These are phyloP conservation scores for Hypericum perforatum DNA, from an alignment of 345 rosid species.

Conservation along the genomic window DNA sequence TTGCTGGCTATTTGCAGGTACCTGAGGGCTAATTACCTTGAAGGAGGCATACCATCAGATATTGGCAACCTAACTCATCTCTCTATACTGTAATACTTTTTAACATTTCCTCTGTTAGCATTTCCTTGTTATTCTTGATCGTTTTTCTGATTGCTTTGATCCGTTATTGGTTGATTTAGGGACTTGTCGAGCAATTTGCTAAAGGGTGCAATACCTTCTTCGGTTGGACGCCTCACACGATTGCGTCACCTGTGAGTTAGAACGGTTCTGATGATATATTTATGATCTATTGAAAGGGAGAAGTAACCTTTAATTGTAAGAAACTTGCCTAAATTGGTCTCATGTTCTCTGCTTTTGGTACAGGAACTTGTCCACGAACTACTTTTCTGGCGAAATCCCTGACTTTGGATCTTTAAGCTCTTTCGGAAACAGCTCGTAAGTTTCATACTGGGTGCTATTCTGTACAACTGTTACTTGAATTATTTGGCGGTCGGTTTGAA, in stretches of 20 bases:
- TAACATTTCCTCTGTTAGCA: background rate
- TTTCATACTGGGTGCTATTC: too few relatives aligned
- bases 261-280: background rate
- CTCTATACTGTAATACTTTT: conserved; percentile 51
- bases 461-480: too few relatives aligned
- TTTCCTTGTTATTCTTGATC: background rate
- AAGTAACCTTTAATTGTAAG: background rate
- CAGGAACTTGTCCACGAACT: conserved; percentile 86
- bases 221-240: conserved; percentile 57
- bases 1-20: conserved; percentile 36
- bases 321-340: background rate
- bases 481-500: background rate
- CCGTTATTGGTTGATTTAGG: conserved; percentile 27
- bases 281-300: too few relatives aligned
- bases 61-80: conserved; percentile 77
- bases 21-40: conserved; percentile 77
- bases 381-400: conserved; percentile 91
- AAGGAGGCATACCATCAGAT: conserved; percentile 79
- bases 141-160: background rate
- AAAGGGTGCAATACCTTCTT: conserved; percentile 81
- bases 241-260: conserved; percentile 60
- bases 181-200: conserved; percentile 88
- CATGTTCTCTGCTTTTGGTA: conserved; percentile 11
- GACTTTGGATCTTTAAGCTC: conserved; percentile 72
- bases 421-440: conserved; percentile 74